A percentile compares a stretch with the other conserved stretches of the same genome.
These are phyloP conservation scores for Solanum lycopersicoides DNA, from an alignment of 257 asterid species.

Conservation along the genomic window DNA sequence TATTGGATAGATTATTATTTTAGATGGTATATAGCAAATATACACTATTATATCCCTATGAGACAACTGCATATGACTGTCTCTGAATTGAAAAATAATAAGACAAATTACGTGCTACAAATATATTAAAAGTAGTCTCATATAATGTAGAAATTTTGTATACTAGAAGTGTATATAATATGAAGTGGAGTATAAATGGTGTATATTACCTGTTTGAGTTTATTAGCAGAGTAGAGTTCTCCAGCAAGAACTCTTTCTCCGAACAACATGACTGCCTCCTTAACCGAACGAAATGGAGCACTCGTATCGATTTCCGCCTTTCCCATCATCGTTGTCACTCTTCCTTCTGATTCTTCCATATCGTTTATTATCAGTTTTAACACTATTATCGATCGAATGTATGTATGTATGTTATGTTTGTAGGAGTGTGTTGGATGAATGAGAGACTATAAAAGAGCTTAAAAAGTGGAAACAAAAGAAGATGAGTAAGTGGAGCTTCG, in stretches of 20 bases:
- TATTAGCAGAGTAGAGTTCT: constrained; percentile 44
- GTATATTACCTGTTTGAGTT: constrained; percentile 43
- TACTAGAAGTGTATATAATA: not conserved
- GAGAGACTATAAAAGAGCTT: not conserved
- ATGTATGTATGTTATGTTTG: not conserved
- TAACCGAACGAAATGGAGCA: constrained; percentile 75
- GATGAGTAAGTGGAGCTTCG: constrained; percentile 38
- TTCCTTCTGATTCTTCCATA: constrained; percentile 1
- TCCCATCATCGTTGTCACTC: not conserved
- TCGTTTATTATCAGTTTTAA: constrained; percentile 4
- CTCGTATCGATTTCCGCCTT: constrained; percentile 82
- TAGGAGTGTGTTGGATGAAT: not conserved
- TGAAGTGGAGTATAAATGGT: not conserved
- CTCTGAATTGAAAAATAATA: not conserved
- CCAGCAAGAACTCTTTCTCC: constrained; percentile 71
- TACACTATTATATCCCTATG: not conserved
- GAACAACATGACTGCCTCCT: constrained; percentile 71
- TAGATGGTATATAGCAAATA: not conserved
- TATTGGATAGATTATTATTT: not conserved
- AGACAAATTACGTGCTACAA: not conserved
- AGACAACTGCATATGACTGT: not conserved
- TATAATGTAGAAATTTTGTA: not conserved
- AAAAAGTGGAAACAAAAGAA: not conserved
- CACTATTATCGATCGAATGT: not conserved
- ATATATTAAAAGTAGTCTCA: not conserved